A percentile compares a stretch with the other conserved stretches of the same genome.
Evolutionary conservation across 2,329 filamentous ascomycete genomes (phyloP).

Genomic region (Penicillium sp.): DNA sequence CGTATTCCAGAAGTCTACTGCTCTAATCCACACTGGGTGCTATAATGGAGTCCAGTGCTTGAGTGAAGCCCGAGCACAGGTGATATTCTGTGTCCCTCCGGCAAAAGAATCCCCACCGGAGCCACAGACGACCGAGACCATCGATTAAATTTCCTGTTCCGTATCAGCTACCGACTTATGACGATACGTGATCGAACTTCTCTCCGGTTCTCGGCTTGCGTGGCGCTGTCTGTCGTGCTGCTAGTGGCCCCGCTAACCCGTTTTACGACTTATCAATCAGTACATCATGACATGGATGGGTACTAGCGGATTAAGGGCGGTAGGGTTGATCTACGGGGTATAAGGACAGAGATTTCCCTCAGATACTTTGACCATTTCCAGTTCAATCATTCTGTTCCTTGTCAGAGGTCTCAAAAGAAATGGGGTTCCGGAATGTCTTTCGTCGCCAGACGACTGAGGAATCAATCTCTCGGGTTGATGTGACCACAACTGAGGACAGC

Average conservation of each 20-base stretch:
- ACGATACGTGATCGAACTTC: neutral
- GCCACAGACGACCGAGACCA: neutral
- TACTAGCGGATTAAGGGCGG: neutral
- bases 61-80: neutral
- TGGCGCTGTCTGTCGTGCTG: neutral
- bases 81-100: neutral
- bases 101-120: neutral
- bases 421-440: slow-evolving; percentile 4
- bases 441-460: slow-evolving; percentile 6
- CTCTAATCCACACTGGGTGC: neutral
- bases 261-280: slow-evolving; percentile 9
- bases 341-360: slow-evolving; percentile 9
- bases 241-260: neutral
- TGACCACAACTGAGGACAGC: neutral
- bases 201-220: slow-evolving; percentile 6
- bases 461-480: slow-evolving; percentile 1
- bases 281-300: neutral
- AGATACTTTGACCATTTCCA: neutral
- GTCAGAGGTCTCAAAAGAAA: neutral
- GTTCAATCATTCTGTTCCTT: neutral
- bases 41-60: neutral
- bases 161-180: neutral
- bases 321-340: neutral
- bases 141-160: slow-evolving; percentile 3
- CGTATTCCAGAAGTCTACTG: neutral